Evolutionary conservation across 306 rosid species (phyloP).

Genomic region (Cucurbita moschata): DNA sequence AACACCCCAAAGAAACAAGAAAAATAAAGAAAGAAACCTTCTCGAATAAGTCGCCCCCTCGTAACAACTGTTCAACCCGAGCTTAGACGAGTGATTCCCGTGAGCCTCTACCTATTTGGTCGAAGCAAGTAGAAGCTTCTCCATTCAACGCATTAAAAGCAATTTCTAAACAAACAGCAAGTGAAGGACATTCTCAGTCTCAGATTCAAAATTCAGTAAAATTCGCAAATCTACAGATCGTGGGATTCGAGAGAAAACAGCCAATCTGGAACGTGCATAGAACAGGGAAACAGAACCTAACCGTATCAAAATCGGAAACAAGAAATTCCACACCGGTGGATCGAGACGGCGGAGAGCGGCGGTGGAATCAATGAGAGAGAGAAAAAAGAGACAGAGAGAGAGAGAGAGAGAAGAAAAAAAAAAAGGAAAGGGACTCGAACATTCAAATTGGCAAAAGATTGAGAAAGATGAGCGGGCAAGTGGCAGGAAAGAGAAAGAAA

Average conservation of each 20-base stretch:
- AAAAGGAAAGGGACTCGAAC: background rate
- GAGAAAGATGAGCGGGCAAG: conserved; percentile 1
- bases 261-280: background rate
- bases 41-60: conserved; percentile 16
- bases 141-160: conserved; percentile 42
- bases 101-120: conserved; percentile 21
- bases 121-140: conserved; percentile 28
- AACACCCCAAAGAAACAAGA: background rate
- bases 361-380: background rate
- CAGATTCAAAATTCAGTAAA: background rate
- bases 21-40: conserved; percentile 26
- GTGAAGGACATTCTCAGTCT: background rate
- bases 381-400: background rate
- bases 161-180: background rate
- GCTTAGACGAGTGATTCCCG: conserved; percentile 21
- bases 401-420: background rate
- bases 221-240: background rate
- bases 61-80: conserved; percentile 11
- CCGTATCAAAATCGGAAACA: background rate
- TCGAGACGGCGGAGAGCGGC: background rate
- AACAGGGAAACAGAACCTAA: background rate
- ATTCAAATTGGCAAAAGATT: background rate
- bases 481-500: background rate
- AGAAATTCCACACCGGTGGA: background rate
- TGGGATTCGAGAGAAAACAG: background rate